A percentile compares a stretch with the other conserved stretches of the same genome.
These are phyloP conservation scores for Annulohypoxylon stygium DNA, from an alignment of 495 filamentous ascomycete species.

Conservation along the genomic window DNA sequence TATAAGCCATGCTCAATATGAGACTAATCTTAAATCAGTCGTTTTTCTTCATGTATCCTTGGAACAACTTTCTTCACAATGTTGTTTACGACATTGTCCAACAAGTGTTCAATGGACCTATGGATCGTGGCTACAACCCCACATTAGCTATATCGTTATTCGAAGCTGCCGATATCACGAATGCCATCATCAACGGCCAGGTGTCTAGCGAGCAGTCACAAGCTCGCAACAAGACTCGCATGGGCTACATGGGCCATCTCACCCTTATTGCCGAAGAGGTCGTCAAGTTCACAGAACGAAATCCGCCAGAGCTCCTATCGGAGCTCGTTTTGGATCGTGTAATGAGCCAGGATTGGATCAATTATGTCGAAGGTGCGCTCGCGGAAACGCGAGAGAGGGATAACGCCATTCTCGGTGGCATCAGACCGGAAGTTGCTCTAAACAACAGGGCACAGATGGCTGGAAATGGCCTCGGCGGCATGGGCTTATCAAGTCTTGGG, in stretches of 20 bases:
- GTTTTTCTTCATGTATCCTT: slow-evolving; percentile 98
- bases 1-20: slow-evolving; percentile 1
- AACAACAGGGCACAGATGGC: slow-evolving; percentile 58
- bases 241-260: slow-evolving; percentile 98
- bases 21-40: slow-evolving; percentile 47
- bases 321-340: slow-evolving; percentile 89
- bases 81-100: slow-evolving; percentile 99
- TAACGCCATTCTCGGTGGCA: slow-evolving; percentile 97
- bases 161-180: slow-evolving; percentile 87
- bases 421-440: slow-evolving; percentile 87
- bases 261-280: slow-evolving; percentile 98
- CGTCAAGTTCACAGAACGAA: slow-evolving; percentile 96
- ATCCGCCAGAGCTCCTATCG: slow-evolving; percentile 87
- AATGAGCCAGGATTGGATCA: slow-evolving; percentile 87
- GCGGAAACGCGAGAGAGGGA: slow-evolving; percentile 95
- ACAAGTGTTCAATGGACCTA: slow-evolving; percentile 98
- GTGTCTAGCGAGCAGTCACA: slow-evolving; percentile 86
- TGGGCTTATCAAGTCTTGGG: slow-evolving; percentile 57
- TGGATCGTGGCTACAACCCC: slow-evolving; percentile 95
- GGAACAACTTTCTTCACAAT: slow-evolving; percentile 99
- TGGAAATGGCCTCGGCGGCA: slow-evolving; percentile 60
- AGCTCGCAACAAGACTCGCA: slow-evolving; percentile 82
- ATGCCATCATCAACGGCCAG: slow-evolving; percentile 92
- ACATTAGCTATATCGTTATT: slow-evolving; percentile 94
- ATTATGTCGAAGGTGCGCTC: slow-evolving; percentile 94